Evolutionary conservation across 164 flowering plant genomes (phyloP), one percentile per base, ranked within the genome.

Genomic region (Macadamia tetraphylla): DNA sequence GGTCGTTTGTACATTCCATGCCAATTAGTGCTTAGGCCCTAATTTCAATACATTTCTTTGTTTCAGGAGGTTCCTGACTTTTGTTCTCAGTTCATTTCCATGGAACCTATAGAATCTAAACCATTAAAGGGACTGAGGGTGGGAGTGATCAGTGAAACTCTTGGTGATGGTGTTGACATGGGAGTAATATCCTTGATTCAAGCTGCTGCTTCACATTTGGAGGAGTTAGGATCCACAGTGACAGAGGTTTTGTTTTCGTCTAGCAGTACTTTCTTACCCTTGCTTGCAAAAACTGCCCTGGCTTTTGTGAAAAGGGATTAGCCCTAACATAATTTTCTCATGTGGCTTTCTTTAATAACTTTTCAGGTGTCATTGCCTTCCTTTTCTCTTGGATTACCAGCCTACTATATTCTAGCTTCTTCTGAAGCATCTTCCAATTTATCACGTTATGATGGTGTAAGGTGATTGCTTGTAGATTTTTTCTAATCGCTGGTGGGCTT

Each of bases 351-450:
- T 69, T 75, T 48, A 64, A 44, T 65, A 40, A 52, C 23, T 1
- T 76, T 80, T 71, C 83, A 94, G 98, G 96, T 91, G 1, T 85
- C 96, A 23, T 70, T 94, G 65, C 97, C 98, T 44, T 91, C 97
- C n/a, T 91, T 87, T 79, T 90, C 97, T 61, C 94, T 94, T 70
- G 98, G 98, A 60, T 85, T 91, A 65, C 98, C 98, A 63, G 97
- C 98, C 29, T 94, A 94, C 74, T 94, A 94, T 67, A 72, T 94
- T 62, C 84, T 94, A 69, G 98, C 98, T 59, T 87, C 93, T 12
- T 87, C 92, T 58, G 98, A 94, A 69, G 87, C 98, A 60, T 91
- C 98, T 68, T 94, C 97, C 49, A 94, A 94, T 76, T 79, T 94
- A 75, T 85, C 98, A 55, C 92, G 98, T 62, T 94, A 94, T 81